Evolutionary conservation across 768 basidiomycete species (phyloP).

Genomic region (Lactarius akahatsu): DNA sequence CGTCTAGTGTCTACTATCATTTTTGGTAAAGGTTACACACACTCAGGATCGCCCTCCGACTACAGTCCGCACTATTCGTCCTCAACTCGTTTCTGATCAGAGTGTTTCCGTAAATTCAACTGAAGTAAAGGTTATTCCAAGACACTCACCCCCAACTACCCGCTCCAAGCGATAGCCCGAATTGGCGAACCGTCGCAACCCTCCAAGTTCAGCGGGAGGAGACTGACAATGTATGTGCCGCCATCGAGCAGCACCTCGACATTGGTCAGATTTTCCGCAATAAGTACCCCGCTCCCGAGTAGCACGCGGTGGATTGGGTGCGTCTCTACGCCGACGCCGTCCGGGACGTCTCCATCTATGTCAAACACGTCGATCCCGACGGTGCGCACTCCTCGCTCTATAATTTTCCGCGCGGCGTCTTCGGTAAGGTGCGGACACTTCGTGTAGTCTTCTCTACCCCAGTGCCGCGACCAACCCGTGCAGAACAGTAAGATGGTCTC

Average conservation of each 20-base stretch:
- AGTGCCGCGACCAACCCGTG: constrained; percentile 67
- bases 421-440: constrained; percentile 63
- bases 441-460: constrained; percentile 51
- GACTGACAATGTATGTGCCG: constrained; percentile 45
- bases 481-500: constrained; percentile 54
- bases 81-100: constrained; percentile 10
- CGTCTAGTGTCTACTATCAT: background rate
- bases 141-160: constrained; percentile 1
- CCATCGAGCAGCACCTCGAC: constrained; percentile 44
- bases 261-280: constrained; percentile 69
- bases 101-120: background rate
- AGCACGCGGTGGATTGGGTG: constrained; percentile 54
- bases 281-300: constrained; percentile 59
- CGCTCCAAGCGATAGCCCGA: constrained; percentile 61
- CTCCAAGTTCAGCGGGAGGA: constrained; percentile 58
- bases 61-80: background rate
- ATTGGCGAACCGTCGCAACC: constrained; percentile 68
- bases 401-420: constrained; percentile 50
- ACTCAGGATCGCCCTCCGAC: background rate
- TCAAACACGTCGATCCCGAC: constrained; percentile 65
- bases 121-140: background rate
- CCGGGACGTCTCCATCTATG: constrained; percentile 53
- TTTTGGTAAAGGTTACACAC: background rate
- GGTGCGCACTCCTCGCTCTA: constrained; percentile 52
- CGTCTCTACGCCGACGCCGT: constrained; percentile 35